A percentile compares a stretch with the other conserved stretches of the same genome.
Conservation (phyloP, 2,329 filamentous ascomycete genomes). For the Alternaria consortialis region DNA sequence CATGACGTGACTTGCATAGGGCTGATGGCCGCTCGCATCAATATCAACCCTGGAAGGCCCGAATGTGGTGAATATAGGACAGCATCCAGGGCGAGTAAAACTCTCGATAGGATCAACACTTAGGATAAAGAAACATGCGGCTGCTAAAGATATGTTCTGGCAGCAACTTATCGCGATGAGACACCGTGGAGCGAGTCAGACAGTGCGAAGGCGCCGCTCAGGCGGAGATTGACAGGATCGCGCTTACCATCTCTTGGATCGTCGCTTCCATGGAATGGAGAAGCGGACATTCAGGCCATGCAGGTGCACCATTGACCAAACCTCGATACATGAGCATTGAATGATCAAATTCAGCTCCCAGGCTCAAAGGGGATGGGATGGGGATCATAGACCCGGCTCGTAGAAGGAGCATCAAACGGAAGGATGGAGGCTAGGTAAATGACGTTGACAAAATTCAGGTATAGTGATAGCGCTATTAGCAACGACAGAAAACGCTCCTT, state of each 20-base stretch:
- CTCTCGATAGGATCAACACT: not conserved
- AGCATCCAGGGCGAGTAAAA: not conserved
- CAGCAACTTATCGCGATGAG: not conserved
- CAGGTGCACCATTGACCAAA: not conserved
- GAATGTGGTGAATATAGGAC: not conserved
- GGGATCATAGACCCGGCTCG: not conserved
- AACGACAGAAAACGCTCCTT: not conserved
- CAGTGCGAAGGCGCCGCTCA: not conserved
- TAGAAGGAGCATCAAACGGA: not conserved
- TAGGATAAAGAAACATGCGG: not conserved
- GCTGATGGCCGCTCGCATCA: not conserved
- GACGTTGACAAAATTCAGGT: not conserved
- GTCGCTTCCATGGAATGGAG: not conserved
- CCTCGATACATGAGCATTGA: not conserved
- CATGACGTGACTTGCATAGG: slow-evolving; percentile 4
- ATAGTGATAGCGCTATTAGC: not conserved
- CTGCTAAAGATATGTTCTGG: not conserved
- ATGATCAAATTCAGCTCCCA: not conserved
- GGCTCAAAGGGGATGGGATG: not conserved
- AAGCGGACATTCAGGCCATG: not conserved
- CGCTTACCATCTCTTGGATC: not conserved
- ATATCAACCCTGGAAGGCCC: not conserved
- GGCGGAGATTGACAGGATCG: slow-evolving; percentile 1
- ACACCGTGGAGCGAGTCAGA: not conserved
- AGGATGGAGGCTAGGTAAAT: not conserved